Base-by-base conservation (phyloP, 306 rosid genomes). In the Glycine latifolia region DNA sequence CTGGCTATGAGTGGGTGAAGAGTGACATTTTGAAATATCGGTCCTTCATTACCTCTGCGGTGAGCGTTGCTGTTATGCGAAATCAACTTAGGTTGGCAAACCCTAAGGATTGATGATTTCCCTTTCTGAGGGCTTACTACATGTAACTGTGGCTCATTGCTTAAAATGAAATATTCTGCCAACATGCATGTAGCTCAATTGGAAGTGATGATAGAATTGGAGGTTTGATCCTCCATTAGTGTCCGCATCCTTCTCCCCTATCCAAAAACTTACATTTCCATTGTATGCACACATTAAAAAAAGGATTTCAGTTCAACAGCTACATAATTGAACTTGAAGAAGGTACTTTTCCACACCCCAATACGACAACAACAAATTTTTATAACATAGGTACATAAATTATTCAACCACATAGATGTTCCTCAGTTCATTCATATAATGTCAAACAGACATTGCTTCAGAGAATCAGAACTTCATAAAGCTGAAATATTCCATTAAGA, bases 141-240 rank as follows among this genome's bases (percentile, higher is more conserved):
- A 39, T 39, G 4, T 3, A 4, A 39, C 43, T 39, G 5, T 39
- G 43, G 43, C 6, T 39, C 6, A 4, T 39, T 39, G 43, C 43
- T 39, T 39, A 39, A 39, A 50, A 4, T 33, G 10, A 49, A 76
- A 8, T 63, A 49, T 63, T 15, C 12, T 46, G 47, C 79, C 71
- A 46, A 4, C 43, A 39, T 39, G 43, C 43, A 39, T 3, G 43
- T 39, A 39, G 43, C 66, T 35, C 79, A 75, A 46, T 20, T 58
- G 58, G 67, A 62, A 47, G 37, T 75, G 58, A 73, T 39, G 10
- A 44, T 59, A 58, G 20, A 58, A 52, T 59, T 60, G 15, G 58
- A 75, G 14, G 70, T 75, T 50, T 10, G 14, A 35, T 14, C 35
- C 20, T 16, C 58, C 50, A 33, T 59, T 16, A 48, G 58, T 3